Base-by-base conservation (phyloP, 2,329 filamentous ascomycete species). In the Neobulgaria alba region DNA sequence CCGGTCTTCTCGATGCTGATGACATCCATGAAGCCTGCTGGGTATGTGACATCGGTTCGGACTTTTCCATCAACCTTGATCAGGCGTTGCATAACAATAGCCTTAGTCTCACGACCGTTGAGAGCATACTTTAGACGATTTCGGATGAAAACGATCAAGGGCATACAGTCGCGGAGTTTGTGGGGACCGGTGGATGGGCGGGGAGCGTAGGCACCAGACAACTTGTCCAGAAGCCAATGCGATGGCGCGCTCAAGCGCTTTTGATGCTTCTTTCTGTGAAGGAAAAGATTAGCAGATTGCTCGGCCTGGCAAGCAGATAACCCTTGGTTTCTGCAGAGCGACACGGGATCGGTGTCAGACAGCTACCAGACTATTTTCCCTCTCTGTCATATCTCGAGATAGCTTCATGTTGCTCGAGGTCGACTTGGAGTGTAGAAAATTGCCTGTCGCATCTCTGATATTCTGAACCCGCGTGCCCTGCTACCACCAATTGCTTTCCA, bases 31-130 rank as follows among this genome's bases (percentile, higher is more conserved):
- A 93, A 95, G 63, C 92, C 92, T 57, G 92, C 76, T 61, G 92
- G 92, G 83, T 85, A 98, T 73, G 89, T 98, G 63, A 79, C 75
- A 73, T 98, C 92, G 71, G 92, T 98, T 75, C 92, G 90, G 73
- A 98, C 88, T 79, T 98, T 98, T 78, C 82, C 84, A 68, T 98
- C 92, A 65, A 98, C 92, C 84, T 96, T 95, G 85, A 98, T 79
- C 61, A 96, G 84, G 68, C 92, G 90, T 82, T 98, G 92, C 89
- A 95, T 95, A 68, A 96, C 77, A 74, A 98, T 96, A 61, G 89
- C 77, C 74, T 87, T 92, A 73, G 82, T 86, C 82, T 98, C 92
- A 68, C 90, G 92, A 69, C 79, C 82, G 79, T 98, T 98, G 71
- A 98, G 84, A 58, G 92, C 92, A 78, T 98, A 98, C 86, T 98